Evolutionary conservation across 805 yeast genomes (phyloP).

Genomic region (Saturnispora galanensis): DNA sequence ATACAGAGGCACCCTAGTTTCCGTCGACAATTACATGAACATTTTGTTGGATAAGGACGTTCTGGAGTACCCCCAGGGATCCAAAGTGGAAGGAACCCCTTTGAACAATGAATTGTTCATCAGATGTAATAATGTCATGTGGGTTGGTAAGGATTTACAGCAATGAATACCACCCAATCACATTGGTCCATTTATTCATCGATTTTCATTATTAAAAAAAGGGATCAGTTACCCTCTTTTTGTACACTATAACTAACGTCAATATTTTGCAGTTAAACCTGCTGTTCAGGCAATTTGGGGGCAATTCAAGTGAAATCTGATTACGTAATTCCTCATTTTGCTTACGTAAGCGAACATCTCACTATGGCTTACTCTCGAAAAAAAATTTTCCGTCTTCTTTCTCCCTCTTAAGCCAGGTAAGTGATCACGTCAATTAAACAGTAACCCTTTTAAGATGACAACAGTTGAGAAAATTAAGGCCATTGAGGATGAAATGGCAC

Average conservation of each 20-base stretch:
- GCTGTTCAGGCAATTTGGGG: too few relatives aligned
- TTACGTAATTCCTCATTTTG: too few relatives aligned
- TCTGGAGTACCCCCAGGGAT: conserved; percentile 34
- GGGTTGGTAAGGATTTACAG: conserved; percentile 44
- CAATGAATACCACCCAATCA: conserved; percentile 19
- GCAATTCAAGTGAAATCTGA: too few relatives aligned
- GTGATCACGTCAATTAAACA: background rate
- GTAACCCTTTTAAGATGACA: conserved; percentile 35
- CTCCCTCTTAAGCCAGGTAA: background rate
- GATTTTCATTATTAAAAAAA: background rate
- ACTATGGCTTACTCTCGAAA: too few relatives aligned
- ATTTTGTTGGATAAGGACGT: conserved; percentile 56
- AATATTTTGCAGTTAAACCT: too few relatives aligned
- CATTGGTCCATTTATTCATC: too few relatives aligned
- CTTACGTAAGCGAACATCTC: too few relatives aligned
- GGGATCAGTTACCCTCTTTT: background rate
- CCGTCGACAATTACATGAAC: conserved; percentile 91
- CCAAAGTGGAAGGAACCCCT: conserved; percentile 27
- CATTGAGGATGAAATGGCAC: conserved; percentile 97
- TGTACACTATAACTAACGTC: background rate
- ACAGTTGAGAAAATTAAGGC: conserved; percentile 69
- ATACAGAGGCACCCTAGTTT: conserved; percentile 65
- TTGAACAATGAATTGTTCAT: conserved; percentile 56
- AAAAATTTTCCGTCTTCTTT: background rate
- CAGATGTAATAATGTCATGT: conserved; percentile 84